A percentile compares a stretch with the other conserved stretches of the same genome.
phyloP scores from a whole-genome alignment of 1,284 basidiomycete species.

The Cutaneotrichosporon sp. region DNA sequence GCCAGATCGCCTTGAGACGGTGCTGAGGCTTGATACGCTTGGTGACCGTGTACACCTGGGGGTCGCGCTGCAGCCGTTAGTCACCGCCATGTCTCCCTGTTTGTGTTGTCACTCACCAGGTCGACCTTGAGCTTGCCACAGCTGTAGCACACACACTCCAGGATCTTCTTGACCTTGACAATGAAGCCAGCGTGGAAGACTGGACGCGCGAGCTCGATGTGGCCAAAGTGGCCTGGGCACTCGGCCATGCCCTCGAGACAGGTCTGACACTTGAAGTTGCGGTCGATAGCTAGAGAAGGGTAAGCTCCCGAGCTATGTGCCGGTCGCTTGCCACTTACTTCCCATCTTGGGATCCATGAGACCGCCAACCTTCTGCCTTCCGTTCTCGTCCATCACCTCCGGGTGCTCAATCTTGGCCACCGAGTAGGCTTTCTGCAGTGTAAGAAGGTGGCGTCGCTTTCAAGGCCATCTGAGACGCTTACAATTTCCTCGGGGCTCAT shows the following conservation, averaged over 20 bases:
- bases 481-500: conserved; percentile 99
- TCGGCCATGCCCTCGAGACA: conserved; percentile 98
- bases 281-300: conserved; percentile 69
- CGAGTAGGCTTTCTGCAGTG: conserved; percentile 86
- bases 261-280: conserved; percentile 99
- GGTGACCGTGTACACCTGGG: conserved; percentile 77
- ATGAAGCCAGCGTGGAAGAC: conserved; percentile 99
- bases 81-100: conserved; percentile 7
- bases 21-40: conserved; percentile 82
- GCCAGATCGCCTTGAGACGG: conserved; percentile 84
- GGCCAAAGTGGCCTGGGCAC: conserved; percentile 98
- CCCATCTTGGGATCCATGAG: conserved; percentile 98
- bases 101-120: conserved; percentile 69
- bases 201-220: conserved; percentile 94
- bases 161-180: conserved; percentile 98
- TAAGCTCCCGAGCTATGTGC: conserved; percentile 28
- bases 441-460: conserved; percentile 8
- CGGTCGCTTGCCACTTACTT: conserved; percentile 55
- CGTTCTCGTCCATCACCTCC: conserved; percentile 96
- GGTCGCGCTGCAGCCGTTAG: conserved; percentile 64
- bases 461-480: conserved; percentile 52
- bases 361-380: conserved; percentile 85
- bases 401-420: conserved; percentile 98
- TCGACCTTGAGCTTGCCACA: conserved; percentile 98
- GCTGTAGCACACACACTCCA: conserved; percentile 98